Conservation (phyloP, 176 grass and related monocot species). For the Oryza officinalis region DNA sequence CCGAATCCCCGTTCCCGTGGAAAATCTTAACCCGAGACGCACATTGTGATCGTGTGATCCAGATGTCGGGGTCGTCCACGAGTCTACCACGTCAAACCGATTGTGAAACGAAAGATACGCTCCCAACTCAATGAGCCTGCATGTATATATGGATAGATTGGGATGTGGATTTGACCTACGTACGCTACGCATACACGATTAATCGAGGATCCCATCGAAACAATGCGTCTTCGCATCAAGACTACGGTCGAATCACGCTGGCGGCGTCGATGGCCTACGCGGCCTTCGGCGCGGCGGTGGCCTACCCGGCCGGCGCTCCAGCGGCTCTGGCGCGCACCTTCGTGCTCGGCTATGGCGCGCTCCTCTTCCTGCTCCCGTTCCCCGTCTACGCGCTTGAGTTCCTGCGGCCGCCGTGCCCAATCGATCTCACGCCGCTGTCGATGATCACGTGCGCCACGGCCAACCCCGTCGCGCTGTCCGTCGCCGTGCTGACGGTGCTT, state of each 20-base stretch:
- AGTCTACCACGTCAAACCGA: too few relatives aligned
- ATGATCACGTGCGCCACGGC: background rate
- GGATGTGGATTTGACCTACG: too few relatives aligned
- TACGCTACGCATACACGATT: too few relatives aligned
- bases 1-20: too few relatives aligned
- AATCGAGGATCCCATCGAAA: too few relatives aligned
- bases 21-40: too few relatives aligned
- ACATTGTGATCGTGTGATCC: too few relatives aligned
- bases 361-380: constrained; percentile 26
- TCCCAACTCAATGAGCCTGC: too few relatives aligned
- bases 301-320: background rate
- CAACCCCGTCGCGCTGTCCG: background rate
- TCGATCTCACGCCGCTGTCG: background rate
- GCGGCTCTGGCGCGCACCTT: background rate
- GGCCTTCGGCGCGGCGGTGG: background rate
- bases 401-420: background rate
- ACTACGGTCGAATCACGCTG: background rate
- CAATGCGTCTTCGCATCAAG: background rate
- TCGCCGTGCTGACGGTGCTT: background rate
- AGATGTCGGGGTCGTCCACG: too few relatives aligned
- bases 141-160: too few relatives aligned
- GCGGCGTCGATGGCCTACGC: background rate
- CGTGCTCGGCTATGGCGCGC: background rate
- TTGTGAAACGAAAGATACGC: too few relatives aligned
- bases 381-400: background rate